Evolutionary conservation across 2,329 filamentous ascomycete species (phyloP).

Genomic region (Alternaria hordeiaustralica): DNA sequence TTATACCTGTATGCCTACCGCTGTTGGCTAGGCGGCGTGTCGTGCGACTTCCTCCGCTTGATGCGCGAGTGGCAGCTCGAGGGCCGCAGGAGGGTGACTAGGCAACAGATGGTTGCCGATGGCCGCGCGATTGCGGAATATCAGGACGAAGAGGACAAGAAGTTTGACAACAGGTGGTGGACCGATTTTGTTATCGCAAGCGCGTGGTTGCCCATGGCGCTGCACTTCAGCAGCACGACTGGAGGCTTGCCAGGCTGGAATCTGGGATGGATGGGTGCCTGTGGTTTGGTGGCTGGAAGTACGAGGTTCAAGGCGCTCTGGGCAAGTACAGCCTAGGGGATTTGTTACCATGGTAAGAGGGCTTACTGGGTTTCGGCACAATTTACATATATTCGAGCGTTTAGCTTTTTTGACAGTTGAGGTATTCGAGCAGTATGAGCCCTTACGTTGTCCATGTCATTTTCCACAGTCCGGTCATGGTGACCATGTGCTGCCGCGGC

Average conservation of each 20-base stretch:
- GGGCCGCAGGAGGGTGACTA: constrained; percentile 37
- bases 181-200: constrained; percentile 51
- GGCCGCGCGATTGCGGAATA: constrained; percentile 37
- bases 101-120: constrained; percentile 37
- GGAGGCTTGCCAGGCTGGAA: constrained; percentile 54
- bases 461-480: background rate
- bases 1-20: constrained; percentile 53
- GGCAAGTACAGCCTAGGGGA: constrained; percentile 24
- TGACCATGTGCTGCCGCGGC: background rate
- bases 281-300: constrained; percentile 51
- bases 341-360: background rate
- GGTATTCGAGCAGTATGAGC: background rate
- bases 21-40: constrained; percentile 52
- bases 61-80: constrained; percentile 53
- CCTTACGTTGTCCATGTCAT: background rate
- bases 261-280: constrained; percentile 52
- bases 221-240: constrained; percentile 48
- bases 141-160: constrained; percentile 49
- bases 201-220: constrained; percentile 54
- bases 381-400: constrained; percentile 11
- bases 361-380: background rate
- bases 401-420: background rate
- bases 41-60: constrained; percentile 53
- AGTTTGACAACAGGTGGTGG: constrained; percentile 51
- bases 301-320: constrained; percentile 36